Evolutionary conservation across 352 stramenopile genomes (phyloP), one percentile per base, ranked within the genome.

Genomic region (Plasmopara muralis): DNA sequence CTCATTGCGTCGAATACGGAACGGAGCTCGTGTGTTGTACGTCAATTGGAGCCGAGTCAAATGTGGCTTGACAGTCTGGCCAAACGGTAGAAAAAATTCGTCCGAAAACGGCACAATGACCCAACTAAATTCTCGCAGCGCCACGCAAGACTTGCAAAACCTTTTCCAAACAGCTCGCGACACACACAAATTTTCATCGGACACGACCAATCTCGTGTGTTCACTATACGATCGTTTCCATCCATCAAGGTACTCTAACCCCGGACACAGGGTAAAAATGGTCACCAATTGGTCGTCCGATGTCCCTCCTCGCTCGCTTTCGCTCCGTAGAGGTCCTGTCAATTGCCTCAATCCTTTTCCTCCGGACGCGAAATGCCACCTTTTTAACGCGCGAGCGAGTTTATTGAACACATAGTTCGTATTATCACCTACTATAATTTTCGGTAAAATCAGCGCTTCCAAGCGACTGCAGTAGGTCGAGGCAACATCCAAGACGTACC

Each of bases 101-200:
- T 87, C 74, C 1, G 73, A 70, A 44, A 84, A 87, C 0, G 77
- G 77, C 37, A 87, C 60, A 13, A 85, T 59, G n/a, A 78, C 66
- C 77, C 77, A 87, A 46, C 77, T 82, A 55, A 87, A 81, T 53
- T 85, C 77, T 8, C 72, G 61, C 42, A 87, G 45, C 0, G 47
- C 34, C 14, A 56, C 46, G 28, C 77, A 84, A 4, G 53, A 57
- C 8, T 52, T 45, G 35, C 74, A 83, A 43, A 85, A 87, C 2
- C 29, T 37, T 6, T 58, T 66, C 74, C 74, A 85, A 3, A 75
- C 54, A 18, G 66, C 53, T 9, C 60, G 38, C 12, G 61, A 52
- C 12, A 71, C 52, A 51, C 61, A 62, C 37, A 72, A 51, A 55
- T 61, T 77, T 35, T 74, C 66, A 40, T 78, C 60, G 0, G 59